A percentile compares a stretch with the other conserved stretches of the same genome.
These are phyloP conservation scores for Paspalum notatum DNA, from an alignment of 176 grass and related monocot genomes.

Conservation along the genomic window DNA sequence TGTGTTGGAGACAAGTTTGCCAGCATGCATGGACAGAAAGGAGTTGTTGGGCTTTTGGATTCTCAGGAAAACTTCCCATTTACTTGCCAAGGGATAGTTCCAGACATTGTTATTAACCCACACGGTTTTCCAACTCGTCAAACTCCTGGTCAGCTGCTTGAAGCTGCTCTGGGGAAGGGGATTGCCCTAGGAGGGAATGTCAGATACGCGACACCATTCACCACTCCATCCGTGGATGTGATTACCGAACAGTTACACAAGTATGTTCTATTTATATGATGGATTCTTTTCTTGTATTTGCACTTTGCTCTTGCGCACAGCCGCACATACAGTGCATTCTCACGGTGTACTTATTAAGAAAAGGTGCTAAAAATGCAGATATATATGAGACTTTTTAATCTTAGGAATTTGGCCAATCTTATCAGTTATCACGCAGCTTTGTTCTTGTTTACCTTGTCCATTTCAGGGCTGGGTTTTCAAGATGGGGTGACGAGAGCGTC, in stretches of 20 bases:
- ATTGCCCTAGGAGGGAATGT: constrained; percentile 61
- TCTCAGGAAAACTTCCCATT: constrained; percentile 96
- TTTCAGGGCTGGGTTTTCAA: constrained; percentile 73
- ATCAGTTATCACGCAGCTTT: background rate
- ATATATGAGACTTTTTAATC: background rate
- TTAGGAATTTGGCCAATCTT: background rate
- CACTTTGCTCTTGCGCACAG: background rate
- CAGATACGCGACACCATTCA: constrained; percentile 91
- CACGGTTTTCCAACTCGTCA: constrained; percentile 94
- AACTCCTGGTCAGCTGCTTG: constrained; percentile 92
- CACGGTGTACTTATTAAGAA: background rate
- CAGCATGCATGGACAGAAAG: constrained; percentile 96
- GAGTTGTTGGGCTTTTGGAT: constrained; percentile 84
- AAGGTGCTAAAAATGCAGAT: background rate
- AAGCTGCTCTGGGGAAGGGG: constrained; percentile 95
- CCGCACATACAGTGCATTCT: too few relatives aligned
- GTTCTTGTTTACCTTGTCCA: constrained; percentile 1
- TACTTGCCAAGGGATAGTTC: constrained; percentile 90
- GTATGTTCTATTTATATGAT: constrained; percentile 44
- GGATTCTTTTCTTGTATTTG: background rate
- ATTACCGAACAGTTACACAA: constrained; percentile 86
- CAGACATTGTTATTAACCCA: constrained; percentile 92
- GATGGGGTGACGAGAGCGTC: constrained; percentile 73
- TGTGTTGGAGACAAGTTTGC: constrained; percentile 92
- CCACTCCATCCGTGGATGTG: constrained; percentile 73